Evolutionary conservation across 2,329 filamentous ascomycete genomes (phyloP), one percentile per base, ranked within the genome.

Genomic region (Diaporthe citrichinensis): DNA sequence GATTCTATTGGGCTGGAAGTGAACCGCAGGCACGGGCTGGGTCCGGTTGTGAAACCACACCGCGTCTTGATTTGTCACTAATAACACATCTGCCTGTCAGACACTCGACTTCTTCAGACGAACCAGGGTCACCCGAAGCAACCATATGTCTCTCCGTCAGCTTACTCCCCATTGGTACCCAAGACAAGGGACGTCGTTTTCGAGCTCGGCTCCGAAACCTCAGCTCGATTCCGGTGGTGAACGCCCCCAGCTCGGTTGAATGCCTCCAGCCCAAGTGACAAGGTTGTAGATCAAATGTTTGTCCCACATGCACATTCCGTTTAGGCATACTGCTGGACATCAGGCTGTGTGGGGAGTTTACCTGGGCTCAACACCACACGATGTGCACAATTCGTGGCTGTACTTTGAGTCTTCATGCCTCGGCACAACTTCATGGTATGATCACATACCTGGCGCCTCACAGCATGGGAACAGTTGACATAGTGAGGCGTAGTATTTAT

Each of bases 1-100:
- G 15, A 14, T 31, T 31, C 39, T 46, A 17, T 68, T 68, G 62
- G 62, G 31, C 34, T 68, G 62, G 15, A 53, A 53, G 53, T 39
- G 62, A 39, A 53, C 62, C 62, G 46, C 46, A n/a, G 6, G 62
- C 62, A 53, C 62, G 62, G 34, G 46, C 23, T 39, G 46, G 65
- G 34, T 17, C 23, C 31, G 46, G 65, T 41, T 41, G 65, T 69
- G 65, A 69, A 69, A 69, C 65, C 65, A 53, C 34, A 41, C 65
- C 31, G 46, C 15, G 65, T 69, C 36, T 34, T 49, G 41, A 34
- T 65, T 65, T 46, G 41, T 46, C 61, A 49, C 61, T 31, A n/a
- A 9, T 31, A n/a, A 9, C 61, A 31, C 23, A 23, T 65, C 41
- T 68, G 46, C 65, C 46, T 55, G 65, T 55, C 65, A 55, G 65